Conservation (phyloP, 2,329 filamentous ascomycete genomes). For the Fusarium veterinarium region DNA sequence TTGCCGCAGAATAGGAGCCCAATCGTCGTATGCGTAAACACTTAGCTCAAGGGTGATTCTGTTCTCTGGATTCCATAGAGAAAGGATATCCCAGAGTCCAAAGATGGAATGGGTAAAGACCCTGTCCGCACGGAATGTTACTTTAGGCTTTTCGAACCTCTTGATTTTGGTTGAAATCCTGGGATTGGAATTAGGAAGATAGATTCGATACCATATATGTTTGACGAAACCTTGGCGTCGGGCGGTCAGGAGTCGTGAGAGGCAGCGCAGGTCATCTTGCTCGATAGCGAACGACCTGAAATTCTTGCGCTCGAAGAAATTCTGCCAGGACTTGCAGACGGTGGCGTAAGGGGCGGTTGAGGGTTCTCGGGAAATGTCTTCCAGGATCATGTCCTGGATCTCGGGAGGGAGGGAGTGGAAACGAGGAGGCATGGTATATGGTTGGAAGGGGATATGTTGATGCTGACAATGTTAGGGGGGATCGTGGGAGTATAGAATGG, state of each 20-base stretch:
- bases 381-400: not conserved
- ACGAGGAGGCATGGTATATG: not conserved
- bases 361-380: not conserved
- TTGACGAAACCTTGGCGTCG: not conserved
- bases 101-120: not conserved
- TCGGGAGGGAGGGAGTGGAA: constrained; percentile 11
- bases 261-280: not conserved
- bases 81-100: constrained; percentile 1
- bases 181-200: not conserved
- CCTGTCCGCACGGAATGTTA: too few relatives aligned
- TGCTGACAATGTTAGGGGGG: not conserved
- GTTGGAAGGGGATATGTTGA: not conserved
- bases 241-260: not conserved
- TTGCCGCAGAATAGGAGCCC: not conserved
- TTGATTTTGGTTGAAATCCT: too few relatives aligned
- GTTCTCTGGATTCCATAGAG: not conserved
- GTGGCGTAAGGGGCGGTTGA: not conserved
- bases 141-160: too few relatives aligned
- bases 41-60: constrained; percentile 13
- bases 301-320: constrained; percentile 6
- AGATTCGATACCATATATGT: constrained; percentile 12
- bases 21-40: not conserved
- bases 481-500: not conserved
- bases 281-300: constrained; percentile 3
- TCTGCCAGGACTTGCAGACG: constrained; percentile 13